Evolutionary conservation across 495 filamentous ascomycete species (phyloP).

Genomic region (Aspergillus heteromorphus): DNA sequence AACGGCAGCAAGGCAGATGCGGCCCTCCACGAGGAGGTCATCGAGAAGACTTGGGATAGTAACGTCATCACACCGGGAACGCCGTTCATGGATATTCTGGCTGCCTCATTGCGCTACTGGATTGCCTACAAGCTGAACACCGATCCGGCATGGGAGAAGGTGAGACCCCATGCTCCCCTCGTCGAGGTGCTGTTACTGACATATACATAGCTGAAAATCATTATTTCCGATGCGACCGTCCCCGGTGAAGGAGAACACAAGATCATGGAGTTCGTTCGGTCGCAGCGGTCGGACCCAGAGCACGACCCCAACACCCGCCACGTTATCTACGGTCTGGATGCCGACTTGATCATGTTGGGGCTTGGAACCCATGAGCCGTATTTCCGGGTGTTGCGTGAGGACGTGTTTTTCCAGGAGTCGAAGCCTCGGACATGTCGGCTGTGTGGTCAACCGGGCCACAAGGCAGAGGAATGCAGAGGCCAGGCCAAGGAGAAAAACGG

Average conservation of each 20-base stretch:
- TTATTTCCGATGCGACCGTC: constrained; percentile 96
- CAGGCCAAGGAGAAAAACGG: constrained; percentile 78
- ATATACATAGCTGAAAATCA: constrained; percentile 71
- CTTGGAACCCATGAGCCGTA: constrained; percentile 96
- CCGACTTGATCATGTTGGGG: constrained; percentile 98
- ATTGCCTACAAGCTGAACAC: constrained; percentile 94
- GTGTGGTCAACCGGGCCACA: constrained; percentile 88
- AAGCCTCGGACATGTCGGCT: constrained; percentile 74
- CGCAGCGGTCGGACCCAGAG: constrained; percentile 80
- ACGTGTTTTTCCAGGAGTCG: constrained; percentile 88
- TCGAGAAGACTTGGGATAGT: constrained; percentile 92
- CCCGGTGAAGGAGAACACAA: constrained; percentile 99
- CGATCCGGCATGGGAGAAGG: constrained; percentile 92
- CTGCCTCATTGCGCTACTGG: constrained; percentile 90
- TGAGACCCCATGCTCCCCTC: constrained; percentile 15
- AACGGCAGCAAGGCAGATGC: constrained; percentile 57
- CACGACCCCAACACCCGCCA: constrained; percentile 96
- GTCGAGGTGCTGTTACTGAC: constrained; percentile 17
- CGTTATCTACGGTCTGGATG: constrained; percentile 93
- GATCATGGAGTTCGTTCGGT: constrained; percentile 97
- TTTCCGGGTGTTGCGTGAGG: constrained; percentile 94
- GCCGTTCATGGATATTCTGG: constrained; percentile 97
- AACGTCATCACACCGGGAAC: constrained; percentile 98
- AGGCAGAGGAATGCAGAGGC: constrained; percentile 75
- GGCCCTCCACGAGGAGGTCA: constrained; percentile 55